phyloP scores from a whole-genome alignment of 2,329 filamentous ascomycete genomes.

The Penicillium nordicum region DNA sequence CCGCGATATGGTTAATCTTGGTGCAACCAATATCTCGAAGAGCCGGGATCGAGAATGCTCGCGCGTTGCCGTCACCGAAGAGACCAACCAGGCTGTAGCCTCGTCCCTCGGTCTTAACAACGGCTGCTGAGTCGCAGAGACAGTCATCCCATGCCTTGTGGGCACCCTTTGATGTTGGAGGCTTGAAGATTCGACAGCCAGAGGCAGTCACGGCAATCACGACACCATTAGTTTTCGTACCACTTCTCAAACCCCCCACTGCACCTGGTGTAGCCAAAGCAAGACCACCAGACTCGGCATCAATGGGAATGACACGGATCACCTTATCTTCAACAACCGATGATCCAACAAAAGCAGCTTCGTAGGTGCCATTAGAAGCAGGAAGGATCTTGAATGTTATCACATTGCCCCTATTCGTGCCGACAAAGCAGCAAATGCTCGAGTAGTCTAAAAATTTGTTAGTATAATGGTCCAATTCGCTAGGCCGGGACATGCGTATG shows the following conservation, averaged over 20 bases:
- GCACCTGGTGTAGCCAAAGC: constrained; percentile 71
- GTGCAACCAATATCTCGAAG: constrained; percentile 77
- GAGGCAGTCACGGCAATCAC: constrained; percentile 71
- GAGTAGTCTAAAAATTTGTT: constrained; percentile 64
- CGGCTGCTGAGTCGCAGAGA: constrained; percentile 74
- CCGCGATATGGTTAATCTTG: constrained; percentile 63
- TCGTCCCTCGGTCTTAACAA: constrained; percentile 70
- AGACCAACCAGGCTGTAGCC: constrained; percentile 78
- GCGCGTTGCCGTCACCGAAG: constrained; percentile 76
- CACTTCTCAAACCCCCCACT: constrained; percentile 73
- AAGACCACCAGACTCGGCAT: constrained; percentile 70
- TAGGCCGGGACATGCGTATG: constrained; percentile 13
- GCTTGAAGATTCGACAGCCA: constrained; percentile 83
- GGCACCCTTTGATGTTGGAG: constrained; percentile 80
- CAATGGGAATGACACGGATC: constrained; percentile 74
- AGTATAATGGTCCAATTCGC: constrained; percentile 13
- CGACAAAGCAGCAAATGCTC: constrained; percentile 87
- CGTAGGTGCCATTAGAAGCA: constrained; percentile 64
- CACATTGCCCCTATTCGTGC: constrained; percentile 78
- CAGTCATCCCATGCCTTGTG: constrained; percentile 83
- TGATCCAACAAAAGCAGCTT: constrained; percentile 67
- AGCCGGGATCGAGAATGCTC: constrained; percentile 81
- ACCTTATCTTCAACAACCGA: constrained; percentile 65
- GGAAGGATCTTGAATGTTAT: constrained; percentile 90
- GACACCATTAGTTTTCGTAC: constrained; percentile 72